Evolutionary conservation across 1,284 basidiomycete species (phyloP).

Genomic region (Psilocybe mexicana): DNA sequence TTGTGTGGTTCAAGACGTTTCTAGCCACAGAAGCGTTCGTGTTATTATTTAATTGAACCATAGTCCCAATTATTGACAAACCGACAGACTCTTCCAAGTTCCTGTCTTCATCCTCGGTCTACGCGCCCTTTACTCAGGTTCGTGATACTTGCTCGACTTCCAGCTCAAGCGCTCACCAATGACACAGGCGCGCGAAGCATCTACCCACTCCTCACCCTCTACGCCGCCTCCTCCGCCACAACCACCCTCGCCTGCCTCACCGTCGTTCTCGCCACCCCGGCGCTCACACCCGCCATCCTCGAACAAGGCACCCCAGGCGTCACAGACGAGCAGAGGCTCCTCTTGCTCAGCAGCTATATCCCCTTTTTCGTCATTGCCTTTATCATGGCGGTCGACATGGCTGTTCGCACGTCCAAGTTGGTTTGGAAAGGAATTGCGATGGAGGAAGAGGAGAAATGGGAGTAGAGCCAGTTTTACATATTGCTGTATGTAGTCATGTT

Average conservation of each 20-base stretch:
- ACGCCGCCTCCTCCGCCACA: constrained; percentile 77
- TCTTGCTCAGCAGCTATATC: constrained; percentile 72
- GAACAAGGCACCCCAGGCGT: constrained; percentile 39
- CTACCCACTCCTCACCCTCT: constrained; percentile 64
- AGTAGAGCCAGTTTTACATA: background rate
- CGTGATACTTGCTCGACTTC: constrained; percentile 16
- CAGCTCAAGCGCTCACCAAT: background rate
- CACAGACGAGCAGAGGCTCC: constrained; percentile 42
- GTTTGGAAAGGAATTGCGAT: constrained; percentile 21
- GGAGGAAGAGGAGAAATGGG: constrained; percentile 19
- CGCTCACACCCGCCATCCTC: constrained; percentile 35
- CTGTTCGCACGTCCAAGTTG: constrained; percentile 36
- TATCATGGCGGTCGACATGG: constrained; percentile 74
- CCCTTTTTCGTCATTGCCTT: constrained; percentile 77
- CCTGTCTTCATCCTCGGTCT: constrained; percentile 75
- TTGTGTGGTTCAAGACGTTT: constrained; percentile 72
- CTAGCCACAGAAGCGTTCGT: constrained; percentile 57
- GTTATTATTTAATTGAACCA: background rate
- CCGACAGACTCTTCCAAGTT: constrained; percentile 66
- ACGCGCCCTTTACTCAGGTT: constrained; percentile 66
- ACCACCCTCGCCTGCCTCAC: constrained; percentile 74
- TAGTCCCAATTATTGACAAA: background rate
- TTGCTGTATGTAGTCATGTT: too few species aligned
- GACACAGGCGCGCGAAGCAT: constrained; percentile 43
- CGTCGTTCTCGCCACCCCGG: constrained; percentile 48